These are phyloP conservation scores for Phialocephala sp. DNA, from an alignment of 2,329 filamentous ascomycete genomes.

Conservation along the genomic window DNA sequence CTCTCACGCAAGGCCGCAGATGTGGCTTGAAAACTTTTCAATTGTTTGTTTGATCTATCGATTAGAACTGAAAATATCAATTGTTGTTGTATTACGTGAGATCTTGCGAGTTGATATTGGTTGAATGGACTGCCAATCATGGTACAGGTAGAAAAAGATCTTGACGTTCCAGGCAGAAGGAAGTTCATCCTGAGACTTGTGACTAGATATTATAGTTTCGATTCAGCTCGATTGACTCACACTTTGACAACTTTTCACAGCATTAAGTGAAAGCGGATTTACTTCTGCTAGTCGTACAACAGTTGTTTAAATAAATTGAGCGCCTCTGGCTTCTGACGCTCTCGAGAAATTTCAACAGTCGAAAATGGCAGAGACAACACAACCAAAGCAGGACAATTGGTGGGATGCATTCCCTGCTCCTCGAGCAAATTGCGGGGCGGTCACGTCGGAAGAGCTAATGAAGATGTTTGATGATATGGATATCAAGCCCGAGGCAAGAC, in stretches of 20 bases:
- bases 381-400: conserved; percentile 31
- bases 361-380: conserved; percentile 21
- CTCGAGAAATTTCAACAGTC: not conserved
- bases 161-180: not conserved
- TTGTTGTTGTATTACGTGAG: too few species aligned
- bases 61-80: not conserved
- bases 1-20: not conserved
- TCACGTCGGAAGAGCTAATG: conserved; percentile 50
- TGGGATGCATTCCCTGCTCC: conserved; percentile 49
- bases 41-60: not conserved
- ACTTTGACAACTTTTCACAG: not conserved
- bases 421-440: conserved; percentile 45
- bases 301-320: too few species aligned
- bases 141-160: too few species aligned
- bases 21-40: not conserved
- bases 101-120: not conserved
- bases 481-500: conserved; percentile 39
- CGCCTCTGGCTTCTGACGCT: too few species aligned
- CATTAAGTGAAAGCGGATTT: not conserved
- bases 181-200: not conserved
- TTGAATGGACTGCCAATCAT: not conserved
- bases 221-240: conserved; percentile 1
- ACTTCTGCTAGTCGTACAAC: not conserved
- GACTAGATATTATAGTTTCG: not conserved
- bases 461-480: conserved; percentile 48